Evolutionary conservation across 2,329 filamentous ascomycete genomes (phyloP), one percentile per base, ranked within the genome.

Genomic region (Diaporthe nobilis): DNA sequence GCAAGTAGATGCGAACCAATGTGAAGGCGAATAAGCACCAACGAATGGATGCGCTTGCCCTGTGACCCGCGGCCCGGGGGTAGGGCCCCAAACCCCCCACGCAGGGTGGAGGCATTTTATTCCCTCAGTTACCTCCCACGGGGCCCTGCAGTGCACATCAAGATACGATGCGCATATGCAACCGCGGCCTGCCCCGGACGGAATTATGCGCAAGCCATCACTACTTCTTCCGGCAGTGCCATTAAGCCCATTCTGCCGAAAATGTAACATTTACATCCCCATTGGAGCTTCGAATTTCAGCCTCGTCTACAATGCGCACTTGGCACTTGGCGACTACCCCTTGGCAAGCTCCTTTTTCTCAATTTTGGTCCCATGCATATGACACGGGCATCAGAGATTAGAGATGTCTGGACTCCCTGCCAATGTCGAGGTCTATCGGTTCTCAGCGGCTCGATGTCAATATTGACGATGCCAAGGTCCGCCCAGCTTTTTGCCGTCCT

Each of bases 41-140:
- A 25, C 25, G 22, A 53, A 55, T 42, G 34, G 39, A 4, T 10
- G 4, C 42, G 65, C 31, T 34, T 39, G 31, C 49, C 47, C 44
- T 5, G 22, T 53, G 47, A 39, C 31, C n/a, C 31, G 49, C 22
- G 63, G 31, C 28, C 12, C 28, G 10, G 44, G 37, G 28, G 28
- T n/a, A 49, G 20, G 10, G 5, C 31, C 22, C 63, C 44, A 31
- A 31, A 31, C 31, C 31, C 31, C 63, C 65, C 65, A 70, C 65
- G 65, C 49, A 22, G 4, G 10, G 65, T 70, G 65, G 47, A 70
- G 65, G n/a, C 65, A 55, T 70, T 70, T 70, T 70, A 70, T 70
- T 55, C 65, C 65, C 65, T 70, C 65, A 70, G 49, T 55, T 42
- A 22, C 49, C 49, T 55, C 31, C 47, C 25, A 20, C 12, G 17